phyloP scores from a whole-genome alignment of 352 stramenopile genomes.

The Phytophthora constricta region DNA sequence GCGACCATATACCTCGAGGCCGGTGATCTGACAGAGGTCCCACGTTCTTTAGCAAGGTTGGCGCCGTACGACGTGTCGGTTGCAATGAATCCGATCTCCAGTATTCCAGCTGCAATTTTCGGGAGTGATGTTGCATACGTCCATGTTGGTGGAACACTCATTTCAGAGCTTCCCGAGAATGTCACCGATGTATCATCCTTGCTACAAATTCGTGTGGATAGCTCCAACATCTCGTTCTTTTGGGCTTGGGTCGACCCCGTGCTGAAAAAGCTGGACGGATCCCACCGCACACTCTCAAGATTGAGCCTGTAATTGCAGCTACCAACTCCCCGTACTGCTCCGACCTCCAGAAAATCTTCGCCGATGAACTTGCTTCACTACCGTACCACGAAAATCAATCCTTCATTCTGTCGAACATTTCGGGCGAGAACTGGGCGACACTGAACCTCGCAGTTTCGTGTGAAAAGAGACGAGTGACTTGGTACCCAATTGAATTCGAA shows the following conservation, averaged over 20 bases:
- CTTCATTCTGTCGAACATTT: background rate
- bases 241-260: conserved; percentile 21
- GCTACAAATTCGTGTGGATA: conserved; percentile 19
- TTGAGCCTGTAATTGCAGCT: conserved; percentile 8
- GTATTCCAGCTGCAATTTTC: conserved; percentile 5
- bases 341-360: conserved; percentile 9
- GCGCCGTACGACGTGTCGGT: conserved; percentile 13
- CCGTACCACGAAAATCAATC: background rate
- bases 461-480: background rate
- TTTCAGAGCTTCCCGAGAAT: conserved; percentile 16
- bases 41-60: conserved; percentile 9
- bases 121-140: conserved; percentile 3
- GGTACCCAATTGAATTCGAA: conserved; percentile 6
- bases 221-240: conserved; percentile 25
- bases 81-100: conserved; percentile 23
- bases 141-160: conserved; percentile 20
- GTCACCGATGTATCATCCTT: background rate
- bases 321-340: conserved; percentile 12
- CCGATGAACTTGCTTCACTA: background rate
- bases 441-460: conserved; percentile 1
- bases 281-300: background rate
- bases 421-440: conserved; percentile 1
- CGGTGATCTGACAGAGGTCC: conserved; percentile 10
- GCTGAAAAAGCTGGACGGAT: background rate
- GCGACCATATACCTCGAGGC: conserved; percentile 19